These are phyloP conservation scores for Zalerion maritima DNA, from an alignment of 495 filamentous ascomycete species.

Conservation along the genomic window DNA sequence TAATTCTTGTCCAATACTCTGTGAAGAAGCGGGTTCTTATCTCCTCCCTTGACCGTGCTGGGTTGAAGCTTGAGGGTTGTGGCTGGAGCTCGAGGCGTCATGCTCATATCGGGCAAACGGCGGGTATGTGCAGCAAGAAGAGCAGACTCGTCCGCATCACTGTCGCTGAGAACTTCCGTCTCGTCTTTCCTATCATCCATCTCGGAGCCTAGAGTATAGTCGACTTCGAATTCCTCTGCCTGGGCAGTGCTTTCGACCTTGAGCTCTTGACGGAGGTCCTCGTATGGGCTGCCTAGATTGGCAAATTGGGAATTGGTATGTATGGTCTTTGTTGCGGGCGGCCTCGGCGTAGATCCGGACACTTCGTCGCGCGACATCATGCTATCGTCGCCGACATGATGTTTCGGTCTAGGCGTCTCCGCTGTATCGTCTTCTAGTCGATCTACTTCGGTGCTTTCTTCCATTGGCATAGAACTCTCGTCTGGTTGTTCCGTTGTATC, in stretches of 20 bases:
- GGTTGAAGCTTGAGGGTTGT: constrained; percentile 16
- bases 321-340: constrained; percentile 28
- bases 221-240: neutral
- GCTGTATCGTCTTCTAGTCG: constrained; percentile 26
- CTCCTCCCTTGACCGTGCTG: constrained; percentile 26
- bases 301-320: constrained; percentile 32
- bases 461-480: constrained; percentile 19
- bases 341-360: constrained; percentile 38
- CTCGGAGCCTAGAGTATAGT: constrained; percentile 7
- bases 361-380: no score
- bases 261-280: constrained; percentile 44
- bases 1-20: constrained; percentile 86
- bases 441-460: constrained; percentile 25
- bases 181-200: constrained; percentile 16
- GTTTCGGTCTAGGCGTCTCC: no score
- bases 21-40: constrained; percentile 65
- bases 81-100: constrained; percentile 29
- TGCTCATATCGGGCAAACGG: constrained; percentile 41
- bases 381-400: no score
- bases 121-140: constrained; percentile 23
- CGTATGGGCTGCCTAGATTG: constrained; percentile 53
- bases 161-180: constrained; percentile 13
- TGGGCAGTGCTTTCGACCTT: constrained; percentile 17
- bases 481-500: constrained; percentile 27
- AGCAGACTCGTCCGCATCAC: constrained; percentile 25